Conservation (phyloP, 306 rosid genomes). For the Spatholobus suberectus region DNA sequence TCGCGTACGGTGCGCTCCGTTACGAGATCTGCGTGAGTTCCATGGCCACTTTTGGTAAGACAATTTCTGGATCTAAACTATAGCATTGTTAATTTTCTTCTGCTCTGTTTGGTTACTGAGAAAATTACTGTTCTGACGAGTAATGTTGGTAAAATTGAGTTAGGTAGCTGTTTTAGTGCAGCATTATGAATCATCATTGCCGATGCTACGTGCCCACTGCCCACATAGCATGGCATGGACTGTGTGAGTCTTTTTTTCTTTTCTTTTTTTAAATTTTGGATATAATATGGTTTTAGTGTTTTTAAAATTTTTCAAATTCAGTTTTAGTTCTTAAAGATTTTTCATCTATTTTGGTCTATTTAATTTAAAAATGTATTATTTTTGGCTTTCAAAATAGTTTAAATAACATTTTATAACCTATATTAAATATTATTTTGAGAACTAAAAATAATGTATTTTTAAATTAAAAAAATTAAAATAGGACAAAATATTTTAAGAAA, state of each 20-base stretch:
- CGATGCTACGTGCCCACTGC: slow-evolving; percentile 26
- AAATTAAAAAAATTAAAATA: too few species aligned
- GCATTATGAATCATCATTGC: not conserved
- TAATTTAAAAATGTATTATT: too few species aligned
- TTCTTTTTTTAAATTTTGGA: too few species aligned
- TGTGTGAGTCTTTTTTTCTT: not conserved
- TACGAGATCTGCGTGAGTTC: slow-evolving; percentile 70
- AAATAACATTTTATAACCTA: too few species aligned
- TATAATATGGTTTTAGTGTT: too few species aligned
- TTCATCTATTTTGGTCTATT: too few species aligned
- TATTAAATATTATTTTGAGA: too few species aligned
- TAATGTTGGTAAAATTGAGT: slow-evolving; percentile 8
- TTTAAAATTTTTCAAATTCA: too few species aligned
- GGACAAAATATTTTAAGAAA: too few species aligned
- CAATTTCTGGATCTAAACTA: not conserved
- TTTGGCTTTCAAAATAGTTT: too few species aligned
- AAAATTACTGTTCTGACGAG: not conserved
- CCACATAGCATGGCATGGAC: slow-evolving; percentile 32
- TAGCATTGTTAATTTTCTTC: not conserved
- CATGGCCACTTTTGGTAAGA: slow-evolving; percentile 70
- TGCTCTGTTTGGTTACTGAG: slow-evolving; percentile 37
- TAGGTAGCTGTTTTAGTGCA: slow-evolving; percentile 5
- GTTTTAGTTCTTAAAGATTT: too few species aligned
- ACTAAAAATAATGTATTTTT: too few species aligned
- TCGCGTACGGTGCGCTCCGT: slow-evolving; percentile 67